A percentile compares a stretch with the other conserved stretches of the same genome.
These are phyloP conservation scores for Penicillium diatomitis DNA, from an alignment of 495 filamentous ascomycete genomes.

Conservation along the genomic window DNA sequence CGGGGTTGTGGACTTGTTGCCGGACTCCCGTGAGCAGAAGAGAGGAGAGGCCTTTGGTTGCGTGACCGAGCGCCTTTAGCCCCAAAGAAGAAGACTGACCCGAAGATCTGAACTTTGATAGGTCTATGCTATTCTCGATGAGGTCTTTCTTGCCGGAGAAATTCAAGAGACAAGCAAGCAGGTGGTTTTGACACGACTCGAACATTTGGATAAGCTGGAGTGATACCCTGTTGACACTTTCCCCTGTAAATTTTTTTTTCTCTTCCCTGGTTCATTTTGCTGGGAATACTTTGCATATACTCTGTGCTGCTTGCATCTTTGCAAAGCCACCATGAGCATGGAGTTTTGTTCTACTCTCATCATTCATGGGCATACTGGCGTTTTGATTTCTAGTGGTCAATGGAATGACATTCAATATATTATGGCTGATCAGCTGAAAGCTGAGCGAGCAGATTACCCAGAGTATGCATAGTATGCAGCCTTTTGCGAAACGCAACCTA, in stretches of 20 bases:
- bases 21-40: neutral
- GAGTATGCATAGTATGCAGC: too few relatives aligned
- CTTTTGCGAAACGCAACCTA: too few relatives aligned
- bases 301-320: constrained; percentile 4
- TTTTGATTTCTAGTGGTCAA: too few relatives aligned
- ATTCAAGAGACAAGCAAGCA: constrained; percentile 98
- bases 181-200: constrained; percentile 86
- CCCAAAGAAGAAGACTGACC: neutral
- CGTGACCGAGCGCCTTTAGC: neutral
- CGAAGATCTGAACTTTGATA: constrained; percentile 22
- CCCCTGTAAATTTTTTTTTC: too few relatives aligned
- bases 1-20: neutral
- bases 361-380: neutral
- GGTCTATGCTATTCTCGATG: constrained; percentile 97
- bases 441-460: too few relatives aligned
- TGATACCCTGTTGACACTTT: constrained; percentile 24
- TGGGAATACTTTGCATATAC: neutral
- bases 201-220: constrained; percentile 95
- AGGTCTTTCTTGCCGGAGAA: constrained; percentile 94
- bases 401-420: too few relatives aligned
- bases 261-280: too few relatives aligned
- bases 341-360: constrained; percentile 10
- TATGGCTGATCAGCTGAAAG: too few relatives aligned
- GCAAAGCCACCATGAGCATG: constrained; percentile 15
- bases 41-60: neutral